Evolutionary conservation across 1,284 basidiomycete genomes (phyloP).

Genomic region (Ustilago nuda): DNA sequence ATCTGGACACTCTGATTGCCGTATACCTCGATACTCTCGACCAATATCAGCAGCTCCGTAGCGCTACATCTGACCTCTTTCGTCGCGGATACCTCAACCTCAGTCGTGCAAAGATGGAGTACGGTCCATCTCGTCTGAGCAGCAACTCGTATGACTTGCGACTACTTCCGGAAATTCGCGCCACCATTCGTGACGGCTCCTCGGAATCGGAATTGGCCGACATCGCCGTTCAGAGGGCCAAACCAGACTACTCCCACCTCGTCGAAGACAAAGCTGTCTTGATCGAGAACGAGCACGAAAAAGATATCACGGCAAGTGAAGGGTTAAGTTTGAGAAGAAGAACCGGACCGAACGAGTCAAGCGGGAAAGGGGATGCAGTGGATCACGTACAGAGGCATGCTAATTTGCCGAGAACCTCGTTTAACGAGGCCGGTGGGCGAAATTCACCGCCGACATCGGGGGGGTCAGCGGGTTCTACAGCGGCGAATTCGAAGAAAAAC

Average conservation of each 20-base stretch:
- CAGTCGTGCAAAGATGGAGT: constrained; percentile 53
- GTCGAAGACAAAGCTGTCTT: constrained; percentile 5
- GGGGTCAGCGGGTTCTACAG: background rate
- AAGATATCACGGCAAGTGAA: constrained; percentile 17
- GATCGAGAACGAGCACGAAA: constrained; percentile 10
- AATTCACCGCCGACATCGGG: background rate
- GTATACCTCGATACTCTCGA: constrained; percentile 54
- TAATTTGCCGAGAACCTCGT: constrained; percentile 9
- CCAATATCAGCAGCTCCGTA: constrained; percentile 32
- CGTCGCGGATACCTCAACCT: constrained; percentile 45
- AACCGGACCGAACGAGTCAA: background rate
- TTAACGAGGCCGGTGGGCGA: background rate
- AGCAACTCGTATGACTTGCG: constrained; percentile 52
- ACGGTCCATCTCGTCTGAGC: constrained; percentile 40
- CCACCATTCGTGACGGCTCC: background rate
- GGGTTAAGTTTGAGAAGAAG: constrained; percentile 18
- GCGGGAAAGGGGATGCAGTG: constrained; percentile 6
- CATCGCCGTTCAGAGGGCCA: constrained; percentile 7
- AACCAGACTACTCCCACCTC: constrained; percentile 37
- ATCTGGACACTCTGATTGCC: constrained; percentile 33
- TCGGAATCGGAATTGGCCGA: background rate
- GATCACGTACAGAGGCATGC: background rate
- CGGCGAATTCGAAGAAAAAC: constrained; percentile 3
- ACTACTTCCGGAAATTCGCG: constrained; percentile 23
- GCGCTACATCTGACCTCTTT: constrained; percentile 8